A percentile compares a stretch with the other conserved stretches of the same genome.
Evolutionary conservation across 2,329 filamentous ascomycete genomes (phyloP).

Genomic region (Fusarium napiforme): DNA sequence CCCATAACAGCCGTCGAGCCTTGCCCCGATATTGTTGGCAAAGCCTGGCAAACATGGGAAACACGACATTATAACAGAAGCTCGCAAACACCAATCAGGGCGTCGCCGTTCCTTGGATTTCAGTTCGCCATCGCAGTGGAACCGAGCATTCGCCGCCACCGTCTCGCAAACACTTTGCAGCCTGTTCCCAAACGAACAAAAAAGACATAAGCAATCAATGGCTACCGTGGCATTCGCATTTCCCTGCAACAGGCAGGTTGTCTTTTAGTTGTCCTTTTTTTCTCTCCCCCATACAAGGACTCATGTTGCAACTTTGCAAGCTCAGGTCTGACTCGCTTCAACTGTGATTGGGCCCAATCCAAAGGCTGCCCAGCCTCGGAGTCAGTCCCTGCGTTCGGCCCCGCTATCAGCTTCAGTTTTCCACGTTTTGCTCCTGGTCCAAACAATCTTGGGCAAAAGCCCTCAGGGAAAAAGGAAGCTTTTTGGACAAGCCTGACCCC

Average conservation of each 20-base stretch:
- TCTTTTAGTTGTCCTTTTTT: constrained; percentile 4
- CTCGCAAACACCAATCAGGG: constrained; percentile 38
- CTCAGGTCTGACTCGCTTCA: constrained; percentile 44
- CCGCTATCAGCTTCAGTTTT: constrained; percentile 40
- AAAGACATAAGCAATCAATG: constrained; percentile 1
- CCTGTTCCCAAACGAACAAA: constrained; percentile 11
- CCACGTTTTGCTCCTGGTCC: constrained; percentile 33
- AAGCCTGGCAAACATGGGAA: constrained; percentile 11
- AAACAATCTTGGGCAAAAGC: constrained; percentile 26
- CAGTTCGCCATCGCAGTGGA: constrained; percentile 38
- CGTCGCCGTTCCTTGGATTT: constrained; percentile 18
- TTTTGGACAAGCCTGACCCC: constrained; percentile 44
- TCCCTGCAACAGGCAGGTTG: constrained; percentile 39
- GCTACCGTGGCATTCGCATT: constrained; percentile 37
- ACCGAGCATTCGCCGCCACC: constrained; percentile 37
- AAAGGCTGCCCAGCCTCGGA: constrained; percentile 35
- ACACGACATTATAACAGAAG: constrained; percentile 17
- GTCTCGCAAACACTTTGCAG: constrained; percentile 28
- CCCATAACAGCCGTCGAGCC: constrained; percentile 18
- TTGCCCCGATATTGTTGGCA: constrained; percentile 21
- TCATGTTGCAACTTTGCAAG: constrained; percentile 28
- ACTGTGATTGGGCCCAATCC: constrained; percentile 40
- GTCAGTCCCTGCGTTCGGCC: constrained; percentile 42
- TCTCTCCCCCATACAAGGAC: background rate
- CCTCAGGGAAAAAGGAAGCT: constrained; percentile 31